These are phyloP conservation scores for Yamadazyma taylorii DNA, from an alignment of 1,139 yeast species.

Conservation along the genomic window DNA sequence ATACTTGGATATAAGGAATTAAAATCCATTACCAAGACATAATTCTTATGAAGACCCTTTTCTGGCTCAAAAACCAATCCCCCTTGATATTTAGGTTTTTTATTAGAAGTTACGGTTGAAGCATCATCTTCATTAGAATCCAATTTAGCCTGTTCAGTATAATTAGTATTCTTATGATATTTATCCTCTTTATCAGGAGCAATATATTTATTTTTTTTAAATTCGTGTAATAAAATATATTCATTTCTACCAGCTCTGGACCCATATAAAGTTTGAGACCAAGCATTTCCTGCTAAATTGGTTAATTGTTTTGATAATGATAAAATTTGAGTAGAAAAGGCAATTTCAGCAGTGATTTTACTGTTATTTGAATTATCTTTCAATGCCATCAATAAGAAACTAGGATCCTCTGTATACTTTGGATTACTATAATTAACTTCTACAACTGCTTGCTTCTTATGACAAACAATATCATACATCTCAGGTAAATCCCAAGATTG, in stretches of 20 bases:
- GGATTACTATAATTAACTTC: slow-evolving; percentile 75
- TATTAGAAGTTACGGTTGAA: slow-evolving; percentile 54
- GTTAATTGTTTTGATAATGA: slow-evolving; percentile 91
- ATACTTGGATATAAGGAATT: slow-evolving; percentile 96
- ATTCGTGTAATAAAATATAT: slow-evolving; percentile 89
- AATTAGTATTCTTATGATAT: slow-evolving; percentile 42
- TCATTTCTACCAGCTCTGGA: slow-evolving; percentile 97
- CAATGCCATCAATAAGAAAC: slow-evolving; percentile 65
- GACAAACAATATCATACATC: slow-evolving; percentile 79
- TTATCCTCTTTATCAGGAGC: slow-evolving; percentile 83
- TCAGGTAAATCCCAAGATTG: slow-evolving; percentile 96
- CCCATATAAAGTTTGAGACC: slow-evolving; percentile 95
- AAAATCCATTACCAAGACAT: slow-evolving; percentile 94
- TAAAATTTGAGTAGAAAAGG: slow-evolving; percentile 79
- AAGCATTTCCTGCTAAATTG: slow-evolving; percentile 93
- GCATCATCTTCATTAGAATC: slow-evolving; percentile 49
- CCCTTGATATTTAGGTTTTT: slow-evolving; percentile 88
- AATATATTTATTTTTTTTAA: slow-evolving; percentile 73
- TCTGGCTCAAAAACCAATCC: slow-evolving; percentile 98
- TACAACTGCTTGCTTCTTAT: slow-evolving; percentile 56
- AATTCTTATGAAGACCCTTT: slow-evolving; percentile 88
- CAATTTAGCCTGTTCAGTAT: slow-evolving; percentile 38
- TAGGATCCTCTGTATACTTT: slow-evolving; percentile 66
- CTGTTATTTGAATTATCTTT: slow-evolving; percentile 71
- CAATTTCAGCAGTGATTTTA: slow-evolving; percentile 72